Evolutionary conservation across 306 rosid genomes (phyloP), one percentile per base, ranked within the genome.

Genomic region (Fragaria vesca): DNA sequence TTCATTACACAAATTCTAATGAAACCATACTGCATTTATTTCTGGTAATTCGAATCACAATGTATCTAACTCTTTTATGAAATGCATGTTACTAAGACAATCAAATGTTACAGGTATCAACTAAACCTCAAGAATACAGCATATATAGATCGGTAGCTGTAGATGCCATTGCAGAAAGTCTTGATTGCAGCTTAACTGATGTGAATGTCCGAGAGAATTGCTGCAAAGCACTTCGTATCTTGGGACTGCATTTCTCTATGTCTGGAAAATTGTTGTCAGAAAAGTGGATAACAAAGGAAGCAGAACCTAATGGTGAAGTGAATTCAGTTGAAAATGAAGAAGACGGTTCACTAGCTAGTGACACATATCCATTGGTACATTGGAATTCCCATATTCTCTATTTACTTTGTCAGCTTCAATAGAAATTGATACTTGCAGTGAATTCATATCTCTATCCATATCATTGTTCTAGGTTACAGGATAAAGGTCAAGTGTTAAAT

Each of bases 161-260:
- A 74, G 90, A 87, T 81, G 83, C 82, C 77, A 82, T 93, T 77
- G 82, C 85, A 21, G 84, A 73, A 73, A 91, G 91, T 76, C 95
- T 91, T 79, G 83, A 93, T 62, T 85, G 67, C 45, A 85, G 97
- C 91, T 83, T 89, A 80, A 73, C 87, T 60, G 82, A 91, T 75
- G 87, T 74, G 63, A 86, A 76, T 38, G 71, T 84, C 13, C 82
- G 81, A 61, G 76, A 79, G 24, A 90, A 83, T 74, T 91, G 93
- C 75, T 89, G 91, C 86, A 79, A 71, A 85, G 92, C 93, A 12
- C 88, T 93, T 81, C 47, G 78, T 65, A 76, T 90, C 75, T 79
- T 93, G 89, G 84, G 92, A 69, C 89, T 90, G 2, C 90, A 82
- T 71, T 90, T 89, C 81, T 87, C 92, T 77, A 75, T 78, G 40